Evolutionary conservation across 805 yeast genomes (phyloP).

Genomic region (Allodekkera sacchari): DNA sequence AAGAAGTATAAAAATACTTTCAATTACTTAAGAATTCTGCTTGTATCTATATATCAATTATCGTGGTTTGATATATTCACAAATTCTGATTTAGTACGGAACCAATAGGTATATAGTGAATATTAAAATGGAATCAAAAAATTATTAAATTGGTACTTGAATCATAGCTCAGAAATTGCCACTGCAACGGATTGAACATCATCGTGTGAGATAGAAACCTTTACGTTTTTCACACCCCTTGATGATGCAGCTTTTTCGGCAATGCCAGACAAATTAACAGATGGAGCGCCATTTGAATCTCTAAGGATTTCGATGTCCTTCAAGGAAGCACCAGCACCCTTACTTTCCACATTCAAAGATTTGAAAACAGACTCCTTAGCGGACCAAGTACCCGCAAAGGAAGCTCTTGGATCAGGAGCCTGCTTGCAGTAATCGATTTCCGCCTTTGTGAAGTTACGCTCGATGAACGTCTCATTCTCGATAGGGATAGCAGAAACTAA

Average conservation of each 20-base stretch:
- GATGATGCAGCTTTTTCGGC: conserved; percentile 68
- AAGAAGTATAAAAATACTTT: too few species aligned
- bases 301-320: conserved; percentile 83
- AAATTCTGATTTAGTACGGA: too few species aligned
- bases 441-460: conserved; percentile 78
- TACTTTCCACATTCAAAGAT: conserved; percentile 78
- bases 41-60: too few species aligned
- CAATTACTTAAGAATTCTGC: too few species aligned
- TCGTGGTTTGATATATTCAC: too few species aligned
- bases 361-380: conserved; percentile 99
- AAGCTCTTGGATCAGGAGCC: conserved; percentile 75
- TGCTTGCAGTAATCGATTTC: conserved; percentile 74
- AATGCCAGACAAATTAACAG: conserved; percentile 64
- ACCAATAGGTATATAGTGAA: too few species aligned
- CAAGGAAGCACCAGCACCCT: conserved; percentile 94
- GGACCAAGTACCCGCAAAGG: conserved; percentile 97
- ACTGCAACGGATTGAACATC: conserved; percentile 97
- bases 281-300: conserved; percentile 71
- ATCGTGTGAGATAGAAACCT: conserved; percentile 91
- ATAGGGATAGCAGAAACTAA: conserved; percentile 71
- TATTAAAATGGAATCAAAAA: not conserved
- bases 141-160: conserved; percentile 11
- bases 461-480: conserved; percentile 84
- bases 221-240: conserved; percentile 63
- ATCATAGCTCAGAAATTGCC: conserved; percentile 60